Evolutionary conservation across 352 stramenopile species (phyloP).

Genomic region (Phytophthora podocarpi): DNA sequence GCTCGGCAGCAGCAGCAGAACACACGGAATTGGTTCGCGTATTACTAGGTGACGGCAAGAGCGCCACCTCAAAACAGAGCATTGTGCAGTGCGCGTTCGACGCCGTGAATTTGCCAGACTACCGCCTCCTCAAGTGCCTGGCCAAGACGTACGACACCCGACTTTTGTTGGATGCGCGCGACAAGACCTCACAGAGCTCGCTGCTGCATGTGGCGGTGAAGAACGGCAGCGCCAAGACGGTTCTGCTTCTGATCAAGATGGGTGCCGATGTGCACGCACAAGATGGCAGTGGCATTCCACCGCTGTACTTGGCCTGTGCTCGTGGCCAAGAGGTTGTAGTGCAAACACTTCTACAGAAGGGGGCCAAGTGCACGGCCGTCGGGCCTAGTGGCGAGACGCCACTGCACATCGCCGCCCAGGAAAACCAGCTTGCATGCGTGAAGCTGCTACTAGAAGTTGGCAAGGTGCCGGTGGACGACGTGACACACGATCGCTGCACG

Average conservation of each 20-base stretch:
- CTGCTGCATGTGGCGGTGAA: slow-evolving; percentile 71
- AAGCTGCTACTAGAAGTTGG: slow-evolving; percentile 59
- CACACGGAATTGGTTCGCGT: slow-evolving; percentile 48
- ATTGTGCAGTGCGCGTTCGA: slow-evolving; percentile 57
- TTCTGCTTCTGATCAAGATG: slow-evolving; percentile 62
- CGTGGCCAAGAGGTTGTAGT: slow-evolving; percentile 67
- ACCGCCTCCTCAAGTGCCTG: slow-evolving; percentile 58
- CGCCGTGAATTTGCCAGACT: slow-evolving; percentile 49
- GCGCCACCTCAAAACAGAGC: slow-evolving; percentile 27
- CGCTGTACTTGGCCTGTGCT: slow-evolving; percentile 81
- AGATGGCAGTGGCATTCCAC: slow-evolving; percentile 67
- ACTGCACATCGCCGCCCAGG: slow-evolving; percentile 81
- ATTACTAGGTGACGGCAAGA: slow-evolving; percentile 59
- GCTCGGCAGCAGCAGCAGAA: slow-evolving; percentile 49
- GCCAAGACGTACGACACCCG: slow-evolving; percentile 49
- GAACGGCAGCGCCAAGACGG: slow-evolving; percentile 55
- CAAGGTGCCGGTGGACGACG: slow-evolving; percentile 53
- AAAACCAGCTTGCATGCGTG: slow-evolving; percentile 79
- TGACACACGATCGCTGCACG: slow-evolving; percentile 68
- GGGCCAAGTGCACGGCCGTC: slow-evolving; percentile 55
- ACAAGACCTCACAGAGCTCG: slow-evolving; percentile 51
- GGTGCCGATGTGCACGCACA: slow-evolving; percentile 68
- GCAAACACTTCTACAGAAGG: slow-evolving; percentile 59
- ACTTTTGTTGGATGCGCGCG: slow-evolving; percentile 49
- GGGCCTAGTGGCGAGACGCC: slow-evolving; percentile 77